Base-by-base conservation (phyloP, 371 early-diverging fungal species). In the Actinomortierella ambigua region DNA sequence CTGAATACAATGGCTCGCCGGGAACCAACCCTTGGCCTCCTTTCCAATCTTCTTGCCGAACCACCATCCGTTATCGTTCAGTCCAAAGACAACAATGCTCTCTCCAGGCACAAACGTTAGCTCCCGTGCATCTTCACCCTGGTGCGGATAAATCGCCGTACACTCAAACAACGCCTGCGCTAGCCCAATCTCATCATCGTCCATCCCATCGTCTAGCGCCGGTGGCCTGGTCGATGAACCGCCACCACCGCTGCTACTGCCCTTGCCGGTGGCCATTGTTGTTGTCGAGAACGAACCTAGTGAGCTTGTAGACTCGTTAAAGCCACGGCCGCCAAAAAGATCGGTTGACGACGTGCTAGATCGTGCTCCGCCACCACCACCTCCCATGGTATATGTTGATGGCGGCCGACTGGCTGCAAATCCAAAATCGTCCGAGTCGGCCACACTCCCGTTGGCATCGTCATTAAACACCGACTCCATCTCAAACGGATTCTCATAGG, bases 31-130 rank as follows among this genome's bases (percentile, higher is more conserved):
- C 8, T 55, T 65, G 1, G 42, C 3, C 0, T 65, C 66, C 50
- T 65, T 71, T 8, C 71, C 71, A 34, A 71, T 63, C 62, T 71
- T 71, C 53, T 71, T 71, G 3, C 71, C 71, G 56, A 71, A 71
- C 15, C 65, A 71, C 71, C 71, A 71, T 3, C 70, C 70, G 14
- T 71, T 56, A 3, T 71, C 71, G 48, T 71, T 71, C 56, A 71
- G 24, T 20, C 71, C 71, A 65, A 71, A 71, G 23, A 71, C 71
- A 28, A 71, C 49, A 26, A 71, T 71, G 29, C 63, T 71, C 59
- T 71, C 71, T 22, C 71, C 71, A n/a, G 71, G 65, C 42, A 65
- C 71, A 62, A 71, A 71, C 3, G 26, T 62, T 44, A 71, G 27
- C 50, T 71, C 65, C 15, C 71, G 55, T 7, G 41, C 63, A 41